These are phyloP conservation scores for Spongospora subterranea DNA, from an alignment of 208 protist genomes.

Conservation along the genomic window DNA sequence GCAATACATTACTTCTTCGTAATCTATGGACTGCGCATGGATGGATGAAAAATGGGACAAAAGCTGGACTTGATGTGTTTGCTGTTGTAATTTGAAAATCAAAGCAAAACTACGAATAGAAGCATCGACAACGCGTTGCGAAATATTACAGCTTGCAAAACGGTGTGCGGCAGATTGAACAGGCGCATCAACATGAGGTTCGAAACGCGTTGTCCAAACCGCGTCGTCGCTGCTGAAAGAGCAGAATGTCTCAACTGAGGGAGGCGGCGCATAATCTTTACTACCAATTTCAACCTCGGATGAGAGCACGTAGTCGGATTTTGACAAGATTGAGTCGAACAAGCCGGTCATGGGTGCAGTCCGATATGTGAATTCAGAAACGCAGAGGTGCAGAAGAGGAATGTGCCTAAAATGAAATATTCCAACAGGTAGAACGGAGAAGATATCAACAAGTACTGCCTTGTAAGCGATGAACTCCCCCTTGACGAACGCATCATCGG, in stretches of 20 bases:
- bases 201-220: not conserved
- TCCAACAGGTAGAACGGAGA: not conserved
- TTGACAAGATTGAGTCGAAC: not conserved
- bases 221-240: conserved; percentile 25
- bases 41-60: conserved; percentile 7
- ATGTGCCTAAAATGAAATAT: not conserved
- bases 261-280: not conserved
- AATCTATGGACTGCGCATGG: not conserved
- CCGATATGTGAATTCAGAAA: not conserved
- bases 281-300: not conserved
- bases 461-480: not conserved
- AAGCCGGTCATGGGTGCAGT: not conserved
- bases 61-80: conserved; percentile 10
- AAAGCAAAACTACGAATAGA: not conserved
- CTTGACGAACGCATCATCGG: not conserved
- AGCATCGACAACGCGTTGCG: conserved; percentile 39
- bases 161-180: not conserved
- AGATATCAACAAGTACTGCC: not conserved
- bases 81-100: conserved; percentile 42
- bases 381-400: conserved; percentile 10
- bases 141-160: not conserved
- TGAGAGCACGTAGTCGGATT: not conserved
- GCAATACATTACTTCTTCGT: not conserved
- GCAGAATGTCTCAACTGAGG: not conserved
- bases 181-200: not conserved